These are phyloP conservation scores for Trypanosoma conorhini DNA, from an alignment of 208 protist species.

Conservation along the genomic window DNA sequence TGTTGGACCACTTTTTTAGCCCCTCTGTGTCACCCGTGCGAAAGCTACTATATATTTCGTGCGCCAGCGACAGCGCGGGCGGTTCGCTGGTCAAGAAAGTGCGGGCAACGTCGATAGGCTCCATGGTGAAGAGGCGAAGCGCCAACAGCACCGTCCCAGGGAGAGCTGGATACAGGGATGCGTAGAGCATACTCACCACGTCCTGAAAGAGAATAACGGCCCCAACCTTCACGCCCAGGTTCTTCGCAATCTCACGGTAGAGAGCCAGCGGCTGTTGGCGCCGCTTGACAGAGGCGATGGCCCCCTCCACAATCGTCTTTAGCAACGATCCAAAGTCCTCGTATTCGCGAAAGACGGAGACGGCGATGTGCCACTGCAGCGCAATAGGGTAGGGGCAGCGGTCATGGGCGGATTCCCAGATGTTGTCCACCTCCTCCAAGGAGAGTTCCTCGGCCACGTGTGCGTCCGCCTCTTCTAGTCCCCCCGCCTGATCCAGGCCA, in stretches of 20 bases:
- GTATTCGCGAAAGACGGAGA: slow-evolving; percentile 53
- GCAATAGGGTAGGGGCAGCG: slow-evolving; percentile 42
- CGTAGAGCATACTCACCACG: slow-evolving; percentile 50
- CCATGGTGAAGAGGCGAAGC: slow-evolving; percentile 67
- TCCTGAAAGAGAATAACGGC: slow-evolving; percentile 78
- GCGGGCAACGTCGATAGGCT: slow-evolving; percentile 75
- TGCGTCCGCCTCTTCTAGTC: slow-evolving; percentile 44
- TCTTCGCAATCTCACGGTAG: slow-evolving; percentile 71
- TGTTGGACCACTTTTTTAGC: slow-evolving; percentile 36
- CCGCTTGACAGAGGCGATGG: slow-evolving; percentile 48
- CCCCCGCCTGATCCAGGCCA: slow-evolving; percentile 30
- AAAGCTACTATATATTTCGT: slow-evolving; percentile 77
- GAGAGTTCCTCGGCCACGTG: slow-evolving; percentile 62
- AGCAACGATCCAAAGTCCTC: slow-evolving; percentile 64
- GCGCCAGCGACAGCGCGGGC: slow-evolving; percentile 54
- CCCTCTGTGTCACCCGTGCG: slow-evolving; percentile 45
- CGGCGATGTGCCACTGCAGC: slow-evolving; percentile 58
- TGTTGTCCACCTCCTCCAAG: slow-evolving; percentile 69
- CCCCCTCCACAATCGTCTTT: slow-evolving; percentile 71
- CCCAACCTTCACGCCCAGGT: slow-evolving; percentile 81
- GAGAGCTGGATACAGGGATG: slow-evolving; percentile 61
- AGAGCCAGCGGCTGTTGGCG: slow-evolving; percentile 48
- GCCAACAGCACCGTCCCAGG: slow-evolving; percentile 68
- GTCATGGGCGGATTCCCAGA: slow-evolving; percentile 61
- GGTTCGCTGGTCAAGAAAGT: slow-evolving; percentile 45